phyloP scores from a whole-genome alignment of 1,284 basidiomycete species.

The Papiliotrema laurentii region DNA sequence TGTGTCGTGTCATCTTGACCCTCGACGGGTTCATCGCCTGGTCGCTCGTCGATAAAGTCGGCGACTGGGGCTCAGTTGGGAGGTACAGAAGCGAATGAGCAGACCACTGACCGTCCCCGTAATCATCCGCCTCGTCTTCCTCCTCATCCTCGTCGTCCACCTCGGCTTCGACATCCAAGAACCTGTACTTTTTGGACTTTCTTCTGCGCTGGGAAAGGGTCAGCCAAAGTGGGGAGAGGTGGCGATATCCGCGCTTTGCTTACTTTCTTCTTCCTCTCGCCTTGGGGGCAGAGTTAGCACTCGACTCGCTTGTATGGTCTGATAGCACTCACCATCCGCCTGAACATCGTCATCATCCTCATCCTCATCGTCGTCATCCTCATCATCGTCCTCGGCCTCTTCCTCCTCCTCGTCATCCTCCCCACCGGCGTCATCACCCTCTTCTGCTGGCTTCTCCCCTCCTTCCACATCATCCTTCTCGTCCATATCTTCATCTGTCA shows the following conservation, averaged over 20 bases:
- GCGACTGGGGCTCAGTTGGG: conserved; percentile 26
- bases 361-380: conserved; percentile 43
- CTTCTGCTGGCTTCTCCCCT: conserved; percentile 16
- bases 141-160: conserved; percentile 93
- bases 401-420: conserved; percentile 22
- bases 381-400: conserved; percentile 38
- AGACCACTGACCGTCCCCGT: conserved; percentile 59
- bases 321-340: conserved; percentile 22
- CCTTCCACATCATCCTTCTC: conserved; percentile 13
- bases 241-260: neutral
- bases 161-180: conserved; percentile 93
- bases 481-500: neutral
- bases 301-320: neutral
- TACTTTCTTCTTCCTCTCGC: conserved; percentile 43
- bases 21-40: conserved; percentile 60
- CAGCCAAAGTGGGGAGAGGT: neutral
- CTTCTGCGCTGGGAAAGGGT: conserved; percentile 40
- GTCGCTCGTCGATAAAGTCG: conserved; percentile 75
- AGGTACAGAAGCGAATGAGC: neutral
- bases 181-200: conserved; percentile 62
- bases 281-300: neutral
- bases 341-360: conserved; percentile 54
- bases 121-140: conserved; percentile 82
- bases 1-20: conserved; percentile 64
- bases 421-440: conserved; percentile 1